Percentiles rank a stretch among this genome's conserved stretches.
Evolutionary conservation across 768 basidiomycete genomes (phyloP).

Genomic region (Ramaria sp.): DNA sequence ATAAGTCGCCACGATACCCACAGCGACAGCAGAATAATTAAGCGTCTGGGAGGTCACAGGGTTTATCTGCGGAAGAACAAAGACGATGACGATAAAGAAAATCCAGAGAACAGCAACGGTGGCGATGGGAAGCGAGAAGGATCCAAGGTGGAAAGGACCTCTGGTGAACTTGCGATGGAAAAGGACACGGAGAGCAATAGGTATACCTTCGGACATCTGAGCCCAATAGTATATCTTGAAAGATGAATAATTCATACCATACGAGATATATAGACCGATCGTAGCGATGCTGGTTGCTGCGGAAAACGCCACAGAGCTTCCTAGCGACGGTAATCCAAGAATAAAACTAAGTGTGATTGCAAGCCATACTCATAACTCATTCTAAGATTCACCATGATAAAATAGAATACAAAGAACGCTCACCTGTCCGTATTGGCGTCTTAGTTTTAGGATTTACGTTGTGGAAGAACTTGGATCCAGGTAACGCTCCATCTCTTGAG

Average conservation of each 20-base stretch:
- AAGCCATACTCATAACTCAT: slow-evolving; percentile 48
- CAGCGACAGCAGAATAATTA: slow-evolving; percentile 68
- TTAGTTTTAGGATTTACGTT: slow-evolving; percentile 47
- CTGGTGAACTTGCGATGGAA: slow-evolving; percentile 47
- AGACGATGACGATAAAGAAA: slow-evolving; percentile 57
- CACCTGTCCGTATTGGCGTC: slow-evolving; percentile 62
- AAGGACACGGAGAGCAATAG: slow-evolving; percentile 56
- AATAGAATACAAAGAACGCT: slow-evolving; percentile 3
- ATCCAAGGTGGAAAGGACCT: slow-evolving; percentile 64
- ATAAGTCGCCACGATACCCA: slow-evolving; percentile 59
- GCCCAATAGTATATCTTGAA: neutral
- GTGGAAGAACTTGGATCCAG: slow-evolving; percentile 55
- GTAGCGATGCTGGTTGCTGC: slow-evolving; percentile 52
- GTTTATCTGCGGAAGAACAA: slow-evolving; percentile 61
- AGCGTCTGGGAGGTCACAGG: slow-evolving; percentile 62
- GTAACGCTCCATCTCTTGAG: slow-evolving; percentile 62
- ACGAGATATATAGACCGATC: slow-evolving; percentile 68
- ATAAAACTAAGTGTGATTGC: slow-evolving; percentile 68
- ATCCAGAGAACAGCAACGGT: slow-evolving; percentile 56
- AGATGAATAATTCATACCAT: slow-evolving; percentile 29
- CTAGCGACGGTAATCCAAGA: slow-evolving; percentile 62
- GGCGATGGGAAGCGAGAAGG: slow-evolving; percentile 50
- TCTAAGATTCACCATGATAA: neutral
- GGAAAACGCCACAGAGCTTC: slow-evolving; percentile 59
- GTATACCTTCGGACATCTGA: slow-evolving; percentile 36